These are phyloP conservation scores for Aspergillus cejpii DNA, from an alignment of 2,329 filamentous ascomycete genomes.

Conservation along the genomic window DNA sequence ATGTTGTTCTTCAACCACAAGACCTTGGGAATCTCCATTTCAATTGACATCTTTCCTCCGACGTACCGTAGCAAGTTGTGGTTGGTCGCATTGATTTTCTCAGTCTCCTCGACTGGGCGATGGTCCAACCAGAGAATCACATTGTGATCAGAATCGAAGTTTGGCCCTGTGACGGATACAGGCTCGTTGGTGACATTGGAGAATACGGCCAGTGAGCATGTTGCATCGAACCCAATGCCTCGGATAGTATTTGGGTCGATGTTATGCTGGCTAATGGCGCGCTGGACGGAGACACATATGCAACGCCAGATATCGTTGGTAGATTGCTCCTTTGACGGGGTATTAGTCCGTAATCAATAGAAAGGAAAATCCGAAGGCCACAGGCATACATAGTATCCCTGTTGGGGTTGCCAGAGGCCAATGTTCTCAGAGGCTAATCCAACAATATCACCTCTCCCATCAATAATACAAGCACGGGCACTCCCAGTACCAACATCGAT, in stretches of 20 bases:
- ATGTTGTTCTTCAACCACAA: slow-evolving; percentile 98
- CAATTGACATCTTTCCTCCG: slow-evolving; percentile 95
- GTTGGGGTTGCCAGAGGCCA: slow-evolving; percentile 70
- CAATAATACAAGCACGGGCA: slow-evolving; percentile 91
- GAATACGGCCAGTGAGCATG: slow-evolving; percentile 94
- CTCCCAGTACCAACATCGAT: slow-evolving; percentile 96
- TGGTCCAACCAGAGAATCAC: slow-evolving; percentile 98
- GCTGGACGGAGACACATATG: slow-evolving; percentile 82
- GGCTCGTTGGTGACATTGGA: slow-evolving; percentile 83
- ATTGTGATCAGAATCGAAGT: slow-evolving; percentile 85
- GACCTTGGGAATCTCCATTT: slow-evolving; percentile 99
- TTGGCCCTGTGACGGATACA: slow-evolving; percentile 78
- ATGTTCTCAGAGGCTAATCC: slow-evolving; percentile 66
- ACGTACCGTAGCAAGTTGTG: slow-evolving; percentile 95
- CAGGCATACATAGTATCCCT: slow-evolving; percentile 64
- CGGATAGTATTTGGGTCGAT: slow-evolving; percentile 69
- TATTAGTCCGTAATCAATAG: slow-evolving; percentile 19
- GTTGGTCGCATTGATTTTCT: slow-evolving; percentile 83
- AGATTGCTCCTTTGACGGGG: slow-evolving; percentile 71
- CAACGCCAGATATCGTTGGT: slow-evolving; percentile 94
- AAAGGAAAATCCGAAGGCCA: neutral
- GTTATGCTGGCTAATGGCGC: slow-evolving; percentile 72
- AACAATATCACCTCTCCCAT: slow-evolving; percentile 80
- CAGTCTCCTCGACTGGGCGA: slow-evolving; percentile 80
- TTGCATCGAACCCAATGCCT: slow-evolving; percentile 95